Base-by-base conservation (phyloP, 2,329 filamentous ascomycete genomes). In the Microascus cirrosus region DNA sequence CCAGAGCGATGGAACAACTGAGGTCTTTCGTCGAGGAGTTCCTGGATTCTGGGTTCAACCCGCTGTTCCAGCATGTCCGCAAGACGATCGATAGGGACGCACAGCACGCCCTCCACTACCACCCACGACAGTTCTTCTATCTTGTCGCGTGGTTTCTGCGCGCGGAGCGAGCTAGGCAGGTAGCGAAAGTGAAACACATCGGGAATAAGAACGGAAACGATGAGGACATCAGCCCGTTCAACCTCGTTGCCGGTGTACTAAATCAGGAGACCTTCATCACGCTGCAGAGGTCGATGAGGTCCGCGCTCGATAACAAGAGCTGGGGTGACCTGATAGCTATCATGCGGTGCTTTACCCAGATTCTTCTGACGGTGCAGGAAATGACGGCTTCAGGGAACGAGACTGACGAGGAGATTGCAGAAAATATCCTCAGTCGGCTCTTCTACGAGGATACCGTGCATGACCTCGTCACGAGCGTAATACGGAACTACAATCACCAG, bases 361-460 rank as follows among this genome's bases (percentile, higher is more conserved):
- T 97, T 63, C 77, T 96, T 22, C 79, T 96, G 28, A 96, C 92
- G 0, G 87, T 97, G 2, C 91, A 96, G 65, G 90, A 95, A 61
- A 97, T 99, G 92, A 78, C 85, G 1, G 84, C 88, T 53, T 94
- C 90, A 1, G 80, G 82, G 1, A 81, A 89, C 34, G 92, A 96
- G 61, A 92, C 96, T n/a, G 90, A 99, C 63, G 88, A 95, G 67
- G 94, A 97, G 65, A 97, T 99, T 68, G 93, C 94, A 0, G 93
- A 99, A 68, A 99, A 99, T 64, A 96, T 95, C 13, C 83, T 96
- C 56, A 95, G 88, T 65, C 89, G 93, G 61, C 90, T 99, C n/a
- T 99, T 99, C 70, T 99, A 99, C 72, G 94, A 99, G 71, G 91
- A 97, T 67, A 83, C 89, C 0, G 96, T 92, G 0, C 92, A 99